Evolutionary conservation across 2,329 filamentous ascomycete species (phyloP).

Genomic region (Calonectria multiphialidica): DNA sequence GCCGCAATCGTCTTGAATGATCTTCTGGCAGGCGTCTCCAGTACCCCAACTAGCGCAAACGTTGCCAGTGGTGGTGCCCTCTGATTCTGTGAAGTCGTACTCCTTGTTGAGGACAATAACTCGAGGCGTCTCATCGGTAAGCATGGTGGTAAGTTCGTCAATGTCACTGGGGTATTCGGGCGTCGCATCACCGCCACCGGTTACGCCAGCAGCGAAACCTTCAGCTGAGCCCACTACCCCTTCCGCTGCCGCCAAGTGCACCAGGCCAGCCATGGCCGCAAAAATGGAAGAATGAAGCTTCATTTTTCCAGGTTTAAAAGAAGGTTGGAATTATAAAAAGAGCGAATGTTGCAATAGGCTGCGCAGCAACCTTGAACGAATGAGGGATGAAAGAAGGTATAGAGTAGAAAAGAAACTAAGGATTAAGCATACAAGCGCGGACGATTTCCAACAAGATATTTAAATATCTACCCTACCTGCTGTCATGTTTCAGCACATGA

Average conservation of each 20-base stretch:
- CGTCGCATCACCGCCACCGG: conserved; percentile 26
- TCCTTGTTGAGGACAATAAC: conserved; percentile 52
- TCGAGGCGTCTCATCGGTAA: conserved; percentile 42
- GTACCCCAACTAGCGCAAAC: conserved; percentile 37
- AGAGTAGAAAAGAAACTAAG: background rate
- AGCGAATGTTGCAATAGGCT: background rate
- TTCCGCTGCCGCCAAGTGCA: conserved; percentile 3
- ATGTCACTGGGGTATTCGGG: conserved; percentile 31
- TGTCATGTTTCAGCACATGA: background rate
- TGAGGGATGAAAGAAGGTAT: background rate
- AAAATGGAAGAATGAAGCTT: background rate
- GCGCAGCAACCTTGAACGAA: background rate
- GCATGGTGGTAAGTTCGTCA: conserved; percentile 25
- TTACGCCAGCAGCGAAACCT: conserved; percentile 31
- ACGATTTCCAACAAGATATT: background rate
- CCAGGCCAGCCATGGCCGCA: background rate
- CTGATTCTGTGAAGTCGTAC: conserved; percentile 42
- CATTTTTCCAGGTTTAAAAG: background rate
- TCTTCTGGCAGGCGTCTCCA: conserved; percentile 32
- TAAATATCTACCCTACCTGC: background rate
- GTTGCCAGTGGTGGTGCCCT: conserved; percentile 36
- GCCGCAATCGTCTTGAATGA: conserved; percentile 37
- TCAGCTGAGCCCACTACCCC: conserved; percentile 23
- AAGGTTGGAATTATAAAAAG: background rate
- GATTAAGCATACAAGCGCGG: background rate